Conservation (phyloP, 2,329 filamentous ascomycete genomes). For the Alternaria angustiovoidea region DNA sequence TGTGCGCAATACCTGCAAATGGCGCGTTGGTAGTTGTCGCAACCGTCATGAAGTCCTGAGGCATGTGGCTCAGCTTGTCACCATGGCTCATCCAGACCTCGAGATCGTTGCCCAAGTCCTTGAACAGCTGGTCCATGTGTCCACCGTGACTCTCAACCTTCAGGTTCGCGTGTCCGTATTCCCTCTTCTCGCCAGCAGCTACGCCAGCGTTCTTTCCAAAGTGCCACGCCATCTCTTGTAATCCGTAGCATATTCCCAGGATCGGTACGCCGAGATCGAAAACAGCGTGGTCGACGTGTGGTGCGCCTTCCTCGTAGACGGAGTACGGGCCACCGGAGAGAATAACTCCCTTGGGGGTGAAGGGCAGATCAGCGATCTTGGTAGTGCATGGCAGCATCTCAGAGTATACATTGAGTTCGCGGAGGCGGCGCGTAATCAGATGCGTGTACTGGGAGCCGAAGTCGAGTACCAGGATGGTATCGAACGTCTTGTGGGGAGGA, state of each 20-base stretch:
- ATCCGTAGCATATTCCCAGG: constrained; percentile 69
- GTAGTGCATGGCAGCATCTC: constrained; percentile 90
- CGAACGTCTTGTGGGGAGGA: constrained; percentile 60
- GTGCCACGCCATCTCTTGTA: constrained; percentile 78
- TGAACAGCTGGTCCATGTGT: constrained; percentile 81
- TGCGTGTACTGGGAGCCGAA: constrained; percentile 78
- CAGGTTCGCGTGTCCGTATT: constrained; percentile 76
- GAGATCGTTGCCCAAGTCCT: constrained; percentile 73
- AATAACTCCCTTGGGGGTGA: constrained; percentile 85
- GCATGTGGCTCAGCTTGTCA: constrained; percentile 81
- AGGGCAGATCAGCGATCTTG: constrained; percentile 78
- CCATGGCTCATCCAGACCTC: constrained; percentile 88
- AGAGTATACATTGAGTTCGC: constrained; percentile 81
- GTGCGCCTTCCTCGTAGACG: constrained; percentile 80
- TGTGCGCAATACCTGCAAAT: constrained; percentile 80
- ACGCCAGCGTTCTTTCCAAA: constrained; percentile 68
- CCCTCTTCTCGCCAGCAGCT: constrained; percentile 69
- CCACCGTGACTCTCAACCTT: constrained; percentile 64
- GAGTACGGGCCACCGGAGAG: constrained; percentile 76
- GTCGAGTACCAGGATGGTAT: constrained; percentile 77
- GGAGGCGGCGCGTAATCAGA: constrained; percentile 76
- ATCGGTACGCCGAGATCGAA: constrained; percentile 76
- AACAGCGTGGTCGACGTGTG: constrained; percentile 81
- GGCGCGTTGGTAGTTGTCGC: constrained; percentile 78
- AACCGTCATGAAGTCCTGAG: constrained; percentile 75